Base-by-base conservation (phyloP, 73 alveolate species). In the Tetrahymena borealis region DNA sequence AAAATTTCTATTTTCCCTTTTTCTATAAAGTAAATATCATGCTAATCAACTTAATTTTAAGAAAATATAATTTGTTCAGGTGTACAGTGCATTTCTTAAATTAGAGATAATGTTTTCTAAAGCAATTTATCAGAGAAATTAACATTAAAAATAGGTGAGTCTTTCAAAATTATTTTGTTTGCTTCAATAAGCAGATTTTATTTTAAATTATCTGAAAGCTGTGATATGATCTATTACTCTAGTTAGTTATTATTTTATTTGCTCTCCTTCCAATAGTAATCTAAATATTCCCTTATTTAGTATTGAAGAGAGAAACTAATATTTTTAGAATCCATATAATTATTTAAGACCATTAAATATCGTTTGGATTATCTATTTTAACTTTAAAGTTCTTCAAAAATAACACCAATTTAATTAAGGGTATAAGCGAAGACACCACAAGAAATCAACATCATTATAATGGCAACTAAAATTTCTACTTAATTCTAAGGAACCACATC, bases 371-470 rank as follows among this genome's bases (percentile, higher is more conserved):
- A 79, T 24, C 41, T 79, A 20, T 33, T 79, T 38, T 92, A 38
- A 33, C 38, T 39, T 37, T 78, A 79, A 20, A 92, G 42, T 11
- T 92, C 95, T 31, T 92, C 90, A 38, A 93, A 85, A 20, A 93
- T 93, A 7, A 60, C 60, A 18, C 95, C 95, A 38, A 93, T 93
- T 40, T 38, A 41, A 85, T 85, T 93, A 1, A 93, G 77, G 20
- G 95, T 41, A 40, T 32, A 93, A 39, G 95, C 95, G 39, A 93
- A 93, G 38, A 93, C 40, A 18, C 95, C 93, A 79, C 93, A 79
- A 0, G 95, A 93, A 33, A 85, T 24, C 7, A 93, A 35, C 95
- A 93, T 93, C 18, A 93, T 24, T 38, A 93, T 41, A 0, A 92
- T 85, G 15, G 95, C 78, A 16, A 78, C 33, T 32, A 93, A 32